Conservation (phyloP, 2,329 filamentous ascomycete species). For the Ceratocystis cacaofunesta region DNA sequence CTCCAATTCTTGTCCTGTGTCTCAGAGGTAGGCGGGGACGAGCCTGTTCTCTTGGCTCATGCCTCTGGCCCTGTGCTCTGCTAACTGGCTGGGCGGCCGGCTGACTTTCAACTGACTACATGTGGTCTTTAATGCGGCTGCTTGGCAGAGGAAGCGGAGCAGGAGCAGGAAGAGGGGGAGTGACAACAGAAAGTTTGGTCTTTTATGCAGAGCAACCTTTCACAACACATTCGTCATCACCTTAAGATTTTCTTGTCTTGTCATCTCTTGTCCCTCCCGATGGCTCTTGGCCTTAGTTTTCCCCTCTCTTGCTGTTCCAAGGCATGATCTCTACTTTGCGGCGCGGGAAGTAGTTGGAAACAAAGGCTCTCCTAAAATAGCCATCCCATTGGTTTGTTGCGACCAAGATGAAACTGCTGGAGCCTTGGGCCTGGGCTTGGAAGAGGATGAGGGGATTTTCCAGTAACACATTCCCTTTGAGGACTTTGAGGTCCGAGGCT, state of each 20-base stretch:
- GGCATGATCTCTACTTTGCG: background rate
- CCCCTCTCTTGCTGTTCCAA: background rate
- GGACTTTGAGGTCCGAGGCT: background rate
- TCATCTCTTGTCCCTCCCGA: background rate
- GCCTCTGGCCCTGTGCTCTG: background rate
- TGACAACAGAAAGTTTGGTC: background rate
- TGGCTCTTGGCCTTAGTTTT: background rate
- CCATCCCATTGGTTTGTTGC: background rate
- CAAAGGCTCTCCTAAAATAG: background rate
- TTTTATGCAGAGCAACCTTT: background rate
- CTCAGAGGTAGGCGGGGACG: background rate
- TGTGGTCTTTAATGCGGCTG: background rate
- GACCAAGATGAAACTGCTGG: constrained; percentile 5
- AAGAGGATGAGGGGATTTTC: background rate
- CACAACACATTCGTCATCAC: background rate
- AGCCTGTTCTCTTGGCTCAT: background rate
- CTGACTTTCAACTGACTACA: background rate
- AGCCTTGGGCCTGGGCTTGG: background rate
- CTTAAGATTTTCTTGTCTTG: background rate
- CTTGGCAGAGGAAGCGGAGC: background rate
- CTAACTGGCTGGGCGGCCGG: background rate
- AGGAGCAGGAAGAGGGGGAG: background rate
- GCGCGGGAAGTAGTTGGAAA: background rate
- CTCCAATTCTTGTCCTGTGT: background rate
- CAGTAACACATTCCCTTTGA: background rate